Percentiles rank a stretch among this genome's conserved stretches.
These are phyloP conservation scores for Pseudopyricularia javanii DNA, from an alignment of 2,329 filamentous ascomycete genomes.

Conservation along the genomic window DNA sequence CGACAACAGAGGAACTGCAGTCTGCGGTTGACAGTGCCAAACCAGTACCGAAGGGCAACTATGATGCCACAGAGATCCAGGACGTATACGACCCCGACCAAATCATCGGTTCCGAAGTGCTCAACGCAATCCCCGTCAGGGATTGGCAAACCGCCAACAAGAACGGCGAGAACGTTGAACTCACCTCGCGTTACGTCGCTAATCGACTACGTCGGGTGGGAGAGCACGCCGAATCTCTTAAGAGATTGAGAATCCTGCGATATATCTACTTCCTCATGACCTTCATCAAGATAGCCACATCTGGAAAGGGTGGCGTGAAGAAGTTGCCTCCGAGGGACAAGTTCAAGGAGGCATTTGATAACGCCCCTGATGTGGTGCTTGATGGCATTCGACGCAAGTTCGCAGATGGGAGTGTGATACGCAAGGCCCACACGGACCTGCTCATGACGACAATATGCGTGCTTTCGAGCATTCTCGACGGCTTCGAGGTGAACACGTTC, in stretches of 20 bases:
- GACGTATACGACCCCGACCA: constrained; percentile 60
- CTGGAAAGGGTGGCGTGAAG: constrained; percentile 31
- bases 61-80: constrained; percentile 51
- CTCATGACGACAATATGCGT: constrained; percentile 63
- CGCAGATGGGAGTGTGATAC: constrained; percentile 48
- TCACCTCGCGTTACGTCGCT: constrained; percentile 53
- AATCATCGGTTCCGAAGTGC: constrained; percentile 55
- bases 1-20: constrained; percentile 26
- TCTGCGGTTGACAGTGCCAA: constrained; percentile 54
- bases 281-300: constrained; percentile 35
- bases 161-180: constrained; percentile 41
- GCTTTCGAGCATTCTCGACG: constrained; percentile 59
- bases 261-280: constrained; percentile 47
- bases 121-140: constrained; percentile 55
- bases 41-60: constrained; percentile 60
- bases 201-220: constrained; percentile 43
- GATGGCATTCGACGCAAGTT: constrained; percentile 60
- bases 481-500: constrained; percentile 59
- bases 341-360: constrained; percentile 41
- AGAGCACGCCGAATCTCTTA: constrained; percentile 37
- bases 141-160: constrained; percentile 63
- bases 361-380: constrained; percentile 48
- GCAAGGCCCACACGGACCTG: constrained; percentile 60
- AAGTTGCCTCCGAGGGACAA: constrained; percentile 49
- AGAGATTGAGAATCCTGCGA: constrained; percentile 44